Percentiles rank a stretch among this genome's conserved stretches.
These are phyloP conservation scores for Paxillus involutus DNA, from an alignment of 768 basidiomycete genomes.

Conservation along the genomic window DNA sequence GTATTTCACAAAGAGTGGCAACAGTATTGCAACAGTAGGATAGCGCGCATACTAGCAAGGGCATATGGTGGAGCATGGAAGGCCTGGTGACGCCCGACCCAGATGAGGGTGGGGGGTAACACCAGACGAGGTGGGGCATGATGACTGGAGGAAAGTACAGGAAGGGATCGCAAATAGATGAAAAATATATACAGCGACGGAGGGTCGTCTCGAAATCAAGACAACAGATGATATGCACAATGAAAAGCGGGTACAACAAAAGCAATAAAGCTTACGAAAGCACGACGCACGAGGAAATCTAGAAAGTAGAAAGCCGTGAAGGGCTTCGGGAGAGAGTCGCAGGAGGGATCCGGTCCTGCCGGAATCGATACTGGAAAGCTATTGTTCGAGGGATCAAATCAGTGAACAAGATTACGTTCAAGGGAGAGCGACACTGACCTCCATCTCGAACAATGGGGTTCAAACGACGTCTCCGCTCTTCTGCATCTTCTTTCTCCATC, in stretches of 20 bases:
- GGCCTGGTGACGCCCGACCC: neutral
- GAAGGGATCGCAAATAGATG: neutral
- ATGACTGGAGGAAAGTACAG: slow-evolving; percentile 1
- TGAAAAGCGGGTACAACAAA: slow-evolving; percentile 22
- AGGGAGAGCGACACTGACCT: slow-evolving; percentile 26
- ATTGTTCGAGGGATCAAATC: neutral
- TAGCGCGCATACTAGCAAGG: slow-evolving; percentile 4
- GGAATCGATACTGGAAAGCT: slow-evolving; percentile 70
- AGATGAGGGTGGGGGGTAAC: no score
- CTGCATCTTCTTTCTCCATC: slow-evolving; percentile 65
- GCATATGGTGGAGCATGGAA: slow-evolving; percentile 21
- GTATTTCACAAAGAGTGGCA: slow-evolving; percentile 7
- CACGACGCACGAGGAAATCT: neutral
- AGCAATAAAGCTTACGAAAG: slow-evolving; percentile 16
- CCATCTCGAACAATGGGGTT: slow-evolving; percentile 72
- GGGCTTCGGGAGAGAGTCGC: slow-evolving; percentile 44
- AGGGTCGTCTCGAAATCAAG: slow-evolving; percentile 1
- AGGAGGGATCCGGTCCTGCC: slow-evolving; percentile 46
- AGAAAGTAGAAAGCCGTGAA: slow-evolving; percentile 64
- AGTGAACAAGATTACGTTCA: slow-evolving; percentile 1
- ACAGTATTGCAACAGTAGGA: neutral
- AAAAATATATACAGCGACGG: neutral
- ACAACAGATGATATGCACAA: slow-evolving; percentile 16
- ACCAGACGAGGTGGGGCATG: slow-evolving; percentile 7
- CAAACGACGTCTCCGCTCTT: slow-evolving; percentile 43